These are phyloP conservation scores for Teunomyces pallodes DNA, from an alignment of 805 yeast species.

Conservation along the genomic window DNA sequence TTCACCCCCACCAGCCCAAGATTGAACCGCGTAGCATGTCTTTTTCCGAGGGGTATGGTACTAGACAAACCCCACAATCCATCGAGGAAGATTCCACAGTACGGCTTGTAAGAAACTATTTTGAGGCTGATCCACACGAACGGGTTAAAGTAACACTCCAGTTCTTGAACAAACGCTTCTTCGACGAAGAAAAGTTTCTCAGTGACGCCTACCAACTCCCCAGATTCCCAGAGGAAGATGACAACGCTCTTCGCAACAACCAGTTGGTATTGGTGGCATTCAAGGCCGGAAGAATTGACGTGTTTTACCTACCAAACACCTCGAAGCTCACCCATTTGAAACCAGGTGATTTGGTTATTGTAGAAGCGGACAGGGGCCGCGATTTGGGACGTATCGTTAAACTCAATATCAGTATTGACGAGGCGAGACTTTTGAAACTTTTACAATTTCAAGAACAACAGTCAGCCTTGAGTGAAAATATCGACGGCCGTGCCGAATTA, in stretches of 20 bases:
- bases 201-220: conserved; percentile 34
- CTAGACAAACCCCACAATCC: not conserved
- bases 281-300: conserved; percentile 78
- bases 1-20: not conserved
- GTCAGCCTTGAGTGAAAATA: conserved; percentile 49
- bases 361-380: conserved; percentile 79
- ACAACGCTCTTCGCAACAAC: conserved; percentile 28
- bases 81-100: conserved; percentile 5
- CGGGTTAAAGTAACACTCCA: conserved; percentile 35
- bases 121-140: conserved; percentile 36
- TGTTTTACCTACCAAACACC: conserved; percentile 48
- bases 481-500: conserved; percentile 15
- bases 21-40: not conserved
- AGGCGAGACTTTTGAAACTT: conserved; percentile 64
- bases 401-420: conserved; percentile 57
- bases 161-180: conserved; percentile 26
- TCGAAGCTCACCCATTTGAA: conserved; percentile 30
- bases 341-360: conserved; percentile 70
- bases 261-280: conserved; percentile 65
- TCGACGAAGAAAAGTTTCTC: conserved; percentile 28
- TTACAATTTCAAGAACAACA: conserved; percentile 71
- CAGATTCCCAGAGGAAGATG: conserved; percentile 11
- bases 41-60: not conserved
- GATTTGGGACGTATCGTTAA: conserved; percentile 69
- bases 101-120: conserved; percentile 30